A percentile compares a stretch with the other conserved stretches of the same genome.
Conservation (phyloP, 345 rosid genomes). For the rapeseed (Brassica napus) region DNA sequence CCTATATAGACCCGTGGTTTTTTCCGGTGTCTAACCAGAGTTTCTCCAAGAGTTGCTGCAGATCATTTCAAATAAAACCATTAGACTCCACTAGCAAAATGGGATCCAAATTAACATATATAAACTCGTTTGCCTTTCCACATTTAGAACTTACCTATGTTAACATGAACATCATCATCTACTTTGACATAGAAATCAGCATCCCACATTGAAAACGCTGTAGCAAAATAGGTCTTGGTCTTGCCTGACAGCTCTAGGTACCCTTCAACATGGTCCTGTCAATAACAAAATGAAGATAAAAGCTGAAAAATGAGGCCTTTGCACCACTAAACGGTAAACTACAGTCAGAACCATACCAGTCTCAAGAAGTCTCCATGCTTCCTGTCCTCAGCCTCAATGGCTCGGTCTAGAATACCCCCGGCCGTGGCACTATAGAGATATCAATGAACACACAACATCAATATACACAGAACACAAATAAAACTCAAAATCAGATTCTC, state of each 20-base stretch:
- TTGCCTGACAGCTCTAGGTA: constrained; percentile 96
- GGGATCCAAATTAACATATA: neutral
- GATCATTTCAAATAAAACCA: constrained; percentile 19
- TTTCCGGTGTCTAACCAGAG: constrained; percentile 74
- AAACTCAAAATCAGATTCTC: constrained; percentile 10
- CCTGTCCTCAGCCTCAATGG: constrained; percentile 85
- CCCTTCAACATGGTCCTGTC: constrained; percentile 96
- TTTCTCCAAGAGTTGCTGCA: constrained; percentile 93
- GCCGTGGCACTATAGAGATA: constrained; percentile 64
- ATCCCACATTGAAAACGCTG: constrained; percentile 87
- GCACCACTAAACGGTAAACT: neutral
- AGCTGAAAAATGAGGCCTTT: neutral
- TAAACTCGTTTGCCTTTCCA: neutral
- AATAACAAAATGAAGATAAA: constrained; percentile 17
- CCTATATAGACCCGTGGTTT: constrained; percentile 83
- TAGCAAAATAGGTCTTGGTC: constrained; percentile 90
- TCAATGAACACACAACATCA: constrained; percentile 9
- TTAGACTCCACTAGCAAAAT: neutral
- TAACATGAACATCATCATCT: constrained; percentile 98
- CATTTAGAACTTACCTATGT: constrained; percentile 57
- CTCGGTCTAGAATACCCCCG: constrained; percentile 92
- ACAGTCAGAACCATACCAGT: constrained; percentile 51
- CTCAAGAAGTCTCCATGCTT: constrained; percentile 93
- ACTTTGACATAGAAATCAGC: constrained; percentile 98
- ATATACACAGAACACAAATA: neutral